These are phyloP conservation scores for Apophysomyces trapeziformis DNA, from an alignment of 371 early-diverging fungal species.

Conservation along the genomic window DNA sequence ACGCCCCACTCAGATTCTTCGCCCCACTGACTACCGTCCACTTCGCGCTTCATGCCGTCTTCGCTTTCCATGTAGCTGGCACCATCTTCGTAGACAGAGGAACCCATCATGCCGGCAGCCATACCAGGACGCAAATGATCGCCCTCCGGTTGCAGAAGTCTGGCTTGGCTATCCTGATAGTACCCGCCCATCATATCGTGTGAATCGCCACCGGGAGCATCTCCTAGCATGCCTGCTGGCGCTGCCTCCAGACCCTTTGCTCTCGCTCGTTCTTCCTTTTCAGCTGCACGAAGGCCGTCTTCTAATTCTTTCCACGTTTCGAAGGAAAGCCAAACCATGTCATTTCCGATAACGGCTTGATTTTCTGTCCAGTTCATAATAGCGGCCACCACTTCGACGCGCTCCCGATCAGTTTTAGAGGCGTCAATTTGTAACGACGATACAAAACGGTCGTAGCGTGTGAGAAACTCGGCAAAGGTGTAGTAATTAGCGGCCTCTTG, in stretches of 20 bases:
- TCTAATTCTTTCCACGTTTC: conserved; percentile 82
- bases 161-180: conserved; percentile 40
- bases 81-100: conserved; percentile 46
- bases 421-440: conserved; percentile 45
- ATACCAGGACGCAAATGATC: conserved; percentile 22
- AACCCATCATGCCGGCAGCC: conserved; percentile 24
- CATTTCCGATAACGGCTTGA: conserved; percentile 59
- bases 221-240: conserved; percentile 7
- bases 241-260: conserved; percentile 39
- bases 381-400: conserved; percentile 46
- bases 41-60: conserved; percentile 50
- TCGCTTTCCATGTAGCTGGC: conserved; percentile 55
- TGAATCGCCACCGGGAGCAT: conserved; percentile 13
- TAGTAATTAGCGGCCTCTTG: conserved; percentile 69
- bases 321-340: conserved; percentile 70
- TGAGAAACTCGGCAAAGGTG: conserved; percentile 65
- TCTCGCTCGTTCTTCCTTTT: conserved; percentile 70
- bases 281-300: conserved; percentile 71
- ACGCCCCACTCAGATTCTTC: conserved; percentile 61
- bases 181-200: conserved; percentile 23
- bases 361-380: conserved; percentile 51
- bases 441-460: conserved; percentile 58
- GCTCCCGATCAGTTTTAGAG: conserved; percentile 36
- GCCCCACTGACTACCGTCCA: conserved; percentile 58
- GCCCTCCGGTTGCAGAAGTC: conserved; percentile 30